Evolutionary conservation across 2,329 filamentous ascomycete species (phyloP), one percentile per base, ranked within the genome.

Genomic region (Boeremia lycopersici): DNA sequence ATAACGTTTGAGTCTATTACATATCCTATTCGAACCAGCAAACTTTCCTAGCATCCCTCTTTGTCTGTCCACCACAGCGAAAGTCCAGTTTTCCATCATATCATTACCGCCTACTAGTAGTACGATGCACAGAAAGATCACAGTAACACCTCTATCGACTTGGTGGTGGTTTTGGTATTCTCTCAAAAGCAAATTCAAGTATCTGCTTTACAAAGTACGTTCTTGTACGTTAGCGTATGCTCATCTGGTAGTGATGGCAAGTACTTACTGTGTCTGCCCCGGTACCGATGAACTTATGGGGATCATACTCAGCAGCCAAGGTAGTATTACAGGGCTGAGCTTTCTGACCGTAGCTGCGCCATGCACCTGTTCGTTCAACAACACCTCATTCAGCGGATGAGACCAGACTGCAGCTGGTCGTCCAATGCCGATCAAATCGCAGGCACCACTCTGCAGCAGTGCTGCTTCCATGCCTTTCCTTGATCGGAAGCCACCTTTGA

Each of bases 401-500:
- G 36, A 43, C 49, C 49, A 53, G 10, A 53, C 17, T 10, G 43
- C 59, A 17, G 61, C 56, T 13, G 63, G 61, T 26, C 63, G 38
- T 13, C 41, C 61, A 31, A 65, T 19, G 4, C 61, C 61, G 9
- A 65, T 50, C 2, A 65, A 12, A 36, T 65, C 61, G 38, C 60
- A 62, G 10, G 59, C 61, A 12, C 54, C 49, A n/a, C 47, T 77
- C 2, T 82, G 63, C 2, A 87, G 73, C 0, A n/a, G n/a, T n/a
- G 82, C 83, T 30, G 75, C 69, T 10, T 81, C 79, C 84, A 87
- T 86, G 13, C 79, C 84, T n/a, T 69, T 73, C 0, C 77, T 77
- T 1, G 80, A 81, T 36, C 81, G 76, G 56, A 87, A 73, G 0
- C 84, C 84, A n/a, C 84, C 85, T 0, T 83, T 86, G 17, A 87